Evolutionary conservation across 164 flowering plant genomes (phyloP).

Genomic region (Macadamia integrifolia): DNA sequence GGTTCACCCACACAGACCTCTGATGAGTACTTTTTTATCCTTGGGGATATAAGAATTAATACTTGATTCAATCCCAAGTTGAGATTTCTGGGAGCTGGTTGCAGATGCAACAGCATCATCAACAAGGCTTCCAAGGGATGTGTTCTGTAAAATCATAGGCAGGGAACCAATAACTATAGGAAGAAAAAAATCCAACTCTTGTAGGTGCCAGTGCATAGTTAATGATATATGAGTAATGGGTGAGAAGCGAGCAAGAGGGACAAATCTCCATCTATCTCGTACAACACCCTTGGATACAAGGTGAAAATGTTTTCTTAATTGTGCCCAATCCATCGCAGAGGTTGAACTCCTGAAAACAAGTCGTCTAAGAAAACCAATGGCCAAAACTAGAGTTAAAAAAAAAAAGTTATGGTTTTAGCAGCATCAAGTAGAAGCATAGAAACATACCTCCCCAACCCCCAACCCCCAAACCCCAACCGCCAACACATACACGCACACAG

Average conservation of each 20-base stretch:
- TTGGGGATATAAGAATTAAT: conserved; percentile 59
- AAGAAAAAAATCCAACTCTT: too few relatives aligned
- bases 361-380: conserved; percentile 21
- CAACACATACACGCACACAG: too few relatives aligned
- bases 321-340: conserved; percentile 54
- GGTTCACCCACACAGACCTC: conserved; percentile 29
- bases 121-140: conserved; percentile 80
- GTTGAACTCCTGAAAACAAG: conserved; percentile 45
- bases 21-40: conserved; percentile 70
- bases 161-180: conserved; percentile 68
- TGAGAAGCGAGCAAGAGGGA: conserved; percentile 76
- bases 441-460: background rate
- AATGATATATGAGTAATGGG: conserved; percentile 71
- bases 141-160: conserved; percentile 83
- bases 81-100: conserved; percentile 53
- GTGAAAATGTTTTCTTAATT: conserved; percentile 44
- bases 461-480: too few relatives aligned
- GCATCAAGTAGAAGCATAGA: background rate
- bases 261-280: conserved; percentile 72
- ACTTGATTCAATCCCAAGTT: conserved; percentile 73
- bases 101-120: conserved; percentile 84
- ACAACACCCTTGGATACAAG: conserved; percentile 59
- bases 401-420: background rate
- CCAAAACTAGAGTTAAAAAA: background rate
- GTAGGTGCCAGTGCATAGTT: conserved; percentile 13